Base-by-base conservation (phyloP, 352 stramenopile genomes). In the Phytophthora melonis region DNA sequence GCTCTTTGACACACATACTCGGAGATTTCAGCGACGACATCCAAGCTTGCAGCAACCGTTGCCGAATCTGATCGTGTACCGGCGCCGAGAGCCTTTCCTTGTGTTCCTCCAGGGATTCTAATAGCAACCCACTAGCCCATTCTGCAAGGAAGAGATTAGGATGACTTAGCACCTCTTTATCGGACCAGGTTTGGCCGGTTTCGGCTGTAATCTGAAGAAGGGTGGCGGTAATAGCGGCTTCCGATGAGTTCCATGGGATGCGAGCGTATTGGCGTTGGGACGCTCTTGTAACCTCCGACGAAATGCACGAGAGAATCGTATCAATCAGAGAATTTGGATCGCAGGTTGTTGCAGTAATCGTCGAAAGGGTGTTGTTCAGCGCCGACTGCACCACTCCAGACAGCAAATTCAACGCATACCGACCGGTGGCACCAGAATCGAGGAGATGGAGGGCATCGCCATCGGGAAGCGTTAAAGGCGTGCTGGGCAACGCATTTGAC, bases 111-210 rank as follows among this genome's bases (percentile, higher is more conserved):
- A 93, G 72, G 1, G 77, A 82, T 32, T 93, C 81, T 59, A 94
- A 81, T 59, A 97, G 56, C 34, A 97, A 76, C 5, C 79, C 79
- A 62, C 86, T 97, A 57, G 95, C 83, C 89, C 88, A 97, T 58
- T 97, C 88, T 0, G 90, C 91, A 19, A 97, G 78, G 61, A 93
- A 94, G 1, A 97, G 73, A 34, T 96, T 97, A 13, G 92, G 92
- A 41, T 97, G 90, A 47, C 79, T 88, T 5, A 95, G 68, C 6
- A 97, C 85, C 67, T 95, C 84, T 63, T 83, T 88, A 66, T 97
- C 92, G 10, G 89, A 93, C 88, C 90, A 97, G 10, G 84, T 69
- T 39, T 93, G 80, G 2, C 87, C 81, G 53, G 82, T 65, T 69
- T 94, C 84, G 14, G 83, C 84, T 41, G 83, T 91, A 9, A 95